Evolutionary conservation across 73 alveolate genomes (phyloP), one percentile per base, ranked within the genome.

Genomic region (Diophrys appendiculata): DNA sequence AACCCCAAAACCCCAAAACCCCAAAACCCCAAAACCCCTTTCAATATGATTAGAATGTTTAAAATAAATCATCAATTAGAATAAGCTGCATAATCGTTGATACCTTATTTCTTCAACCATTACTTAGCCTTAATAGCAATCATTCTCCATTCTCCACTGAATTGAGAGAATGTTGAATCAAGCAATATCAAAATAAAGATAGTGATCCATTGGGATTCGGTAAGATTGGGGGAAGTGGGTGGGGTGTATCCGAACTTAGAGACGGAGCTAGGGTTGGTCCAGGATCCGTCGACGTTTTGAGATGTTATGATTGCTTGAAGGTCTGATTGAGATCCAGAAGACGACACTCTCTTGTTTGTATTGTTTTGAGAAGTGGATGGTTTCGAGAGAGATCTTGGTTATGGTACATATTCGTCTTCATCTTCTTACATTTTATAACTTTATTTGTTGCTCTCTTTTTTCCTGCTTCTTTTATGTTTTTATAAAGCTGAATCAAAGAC

Each of bases 131-230:
- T 43, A 43, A 43, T 43, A 18, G 60, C 60, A 11, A 43, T 43
- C 60, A 43, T 43, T 43, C 60, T 43, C 60, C 60, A 43, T 43
- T 43, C 60, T 43, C 60, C 60, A 11, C 60, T 43, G n/a, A 11
- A 18, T 5, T 5, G 18, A 43, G 60, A 43, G 60, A 43, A 74
- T 81, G 33, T 53, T 1, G 96, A 93, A 22, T 78, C 33, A 54
- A 89, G 54, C 0, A 52, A 35, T 26, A 78, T 33, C 23, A 92
- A 77, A 18, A 43, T 5, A 18, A 43, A 43, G 18, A 43, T 43
- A 18, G 60, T 43, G 18, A 43, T 5, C 60, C 60, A 43, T 43
- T 43, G 60, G 18, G 60, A 18, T 43, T 43, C 60, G 60, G 60
- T 43, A 43, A 43, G 60, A 18, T 5, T 11, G 18, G 5, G 18